phyloP scores from a whole-genome alignment of 495 filamentous ascomycete genomes.

The Monascus purpureus region DNA sequence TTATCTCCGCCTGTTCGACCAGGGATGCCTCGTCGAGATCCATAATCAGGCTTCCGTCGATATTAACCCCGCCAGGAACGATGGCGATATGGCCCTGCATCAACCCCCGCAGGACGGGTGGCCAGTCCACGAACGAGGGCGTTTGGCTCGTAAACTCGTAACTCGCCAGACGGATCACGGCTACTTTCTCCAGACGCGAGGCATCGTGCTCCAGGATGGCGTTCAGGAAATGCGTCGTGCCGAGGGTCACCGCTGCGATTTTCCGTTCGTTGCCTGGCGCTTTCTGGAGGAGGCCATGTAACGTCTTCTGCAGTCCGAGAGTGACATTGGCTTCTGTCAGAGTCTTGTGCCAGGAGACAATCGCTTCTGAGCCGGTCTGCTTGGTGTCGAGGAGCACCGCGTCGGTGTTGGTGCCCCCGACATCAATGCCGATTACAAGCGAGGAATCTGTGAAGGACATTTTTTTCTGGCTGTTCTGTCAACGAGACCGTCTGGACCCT shows the following conservation, averaged over 20 bases:
- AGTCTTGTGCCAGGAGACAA: constrained; percentile 39
- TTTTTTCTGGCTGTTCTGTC: too few species aligned
- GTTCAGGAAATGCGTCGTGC: constrained; percentile 52
- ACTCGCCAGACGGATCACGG: constrained; percentile 31
- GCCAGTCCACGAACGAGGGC: not conserved
- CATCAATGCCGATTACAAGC: constrained; percentile 10
- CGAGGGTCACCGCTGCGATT: constrained; percentile 44
- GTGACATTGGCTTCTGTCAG: constrained; percentile 44
- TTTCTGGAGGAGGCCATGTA: constrained; percentile 30
- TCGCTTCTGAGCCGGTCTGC: constrained; percentile 16
- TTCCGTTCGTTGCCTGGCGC: constrained; percentile 20
- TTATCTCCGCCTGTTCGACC: constrained; percentile 14
- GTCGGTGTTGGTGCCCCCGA: constrained; percentile 46
- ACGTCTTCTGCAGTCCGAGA: constrained; percentile 35
- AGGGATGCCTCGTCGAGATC: constrained; percentile 8
- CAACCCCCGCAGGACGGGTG: not conserved
- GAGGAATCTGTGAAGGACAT: too few species aligned
- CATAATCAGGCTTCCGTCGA: constrained; percentile 13
- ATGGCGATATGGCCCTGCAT: constrained; percentile 11
- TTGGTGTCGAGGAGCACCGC: constrained; percentile 40
- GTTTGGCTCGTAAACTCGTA: not conserved
- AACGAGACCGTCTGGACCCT: too few species aligned
- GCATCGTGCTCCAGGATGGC: constrained; percentile 44
- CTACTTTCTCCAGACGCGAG: constrained; percentile 35
- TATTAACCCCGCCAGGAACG: constrained; percentile 19